A percentile compares a stretch with the other conserved stretches of the same genome.
These are phyloP conservation scores for Aurinia saxatilis DNA, from an alignment of 345 rosid species.

Conservation along the genomic window DNA sequence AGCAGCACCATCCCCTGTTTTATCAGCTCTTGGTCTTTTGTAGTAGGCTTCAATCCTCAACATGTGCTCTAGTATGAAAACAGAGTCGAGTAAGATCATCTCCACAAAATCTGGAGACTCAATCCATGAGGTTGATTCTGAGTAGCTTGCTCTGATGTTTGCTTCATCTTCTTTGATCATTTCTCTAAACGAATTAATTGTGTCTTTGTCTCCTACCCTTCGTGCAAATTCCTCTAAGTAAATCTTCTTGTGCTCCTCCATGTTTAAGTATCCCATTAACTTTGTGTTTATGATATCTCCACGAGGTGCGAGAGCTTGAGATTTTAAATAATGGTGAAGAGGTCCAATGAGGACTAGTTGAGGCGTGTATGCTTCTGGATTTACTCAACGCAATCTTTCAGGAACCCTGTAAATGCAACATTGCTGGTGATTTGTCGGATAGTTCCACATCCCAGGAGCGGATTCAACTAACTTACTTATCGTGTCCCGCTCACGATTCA, in stretches of 20 bases:
- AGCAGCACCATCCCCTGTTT: too few species aligned
- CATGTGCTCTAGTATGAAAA: too few species aligned
- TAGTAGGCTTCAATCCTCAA: too few species aligned
- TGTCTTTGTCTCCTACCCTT: neutral
- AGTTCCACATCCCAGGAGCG: neutral
- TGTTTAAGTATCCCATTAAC: too few species aligned
- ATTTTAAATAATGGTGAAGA: conserved; percentile 7
- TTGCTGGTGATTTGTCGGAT: neutral
- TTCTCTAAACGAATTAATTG: neutral
- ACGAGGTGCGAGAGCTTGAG: neutral
- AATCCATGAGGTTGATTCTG: neutral
- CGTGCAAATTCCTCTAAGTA: neutral
- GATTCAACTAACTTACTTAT: neutral
- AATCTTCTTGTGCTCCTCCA: too few species aligned
- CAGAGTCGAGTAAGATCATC: too few species aligned
- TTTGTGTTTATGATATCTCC: neutral
- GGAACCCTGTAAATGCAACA: conserved; percentile 17
- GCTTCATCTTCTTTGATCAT: neutral
- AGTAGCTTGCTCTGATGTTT: neutral
- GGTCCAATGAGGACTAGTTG: too few species aligned
- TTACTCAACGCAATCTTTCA: neutral
- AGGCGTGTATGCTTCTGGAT: too few species aligned
- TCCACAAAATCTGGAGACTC: neutral
- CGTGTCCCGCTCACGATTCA: too few species aligned
- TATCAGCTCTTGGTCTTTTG: too few species aligned